Conservation (phyloP, 495 filamentous ascomycete genomes). For the Trichoderma erinaceum region DNA sequence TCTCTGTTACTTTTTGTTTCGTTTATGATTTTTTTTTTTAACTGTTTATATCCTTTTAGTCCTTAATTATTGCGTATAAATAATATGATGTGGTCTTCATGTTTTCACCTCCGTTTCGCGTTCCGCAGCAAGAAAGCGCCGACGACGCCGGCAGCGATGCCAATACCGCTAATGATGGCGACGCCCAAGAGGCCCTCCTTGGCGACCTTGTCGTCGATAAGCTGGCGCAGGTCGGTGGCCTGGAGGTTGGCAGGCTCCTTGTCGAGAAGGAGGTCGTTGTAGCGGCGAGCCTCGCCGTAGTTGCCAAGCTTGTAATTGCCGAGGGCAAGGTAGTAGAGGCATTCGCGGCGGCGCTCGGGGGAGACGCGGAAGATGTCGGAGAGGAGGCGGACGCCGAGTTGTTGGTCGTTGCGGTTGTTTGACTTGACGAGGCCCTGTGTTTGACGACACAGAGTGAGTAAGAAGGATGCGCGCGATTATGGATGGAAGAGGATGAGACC, state of each 20-base stretch:
- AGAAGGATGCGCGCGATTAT: not conserved
- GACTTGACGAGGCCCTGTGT: constrained; percentile 94
- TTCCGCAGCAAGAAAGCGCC: constrained; percentile 74
- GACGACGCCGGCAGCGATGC: constrained; percentile 87
- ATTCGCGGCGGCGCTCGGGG: constrained; percentile 88
- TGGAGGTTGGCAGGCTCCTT: constrained; percentile 87
- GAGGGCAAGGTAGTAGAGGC: constrained; percentile 92
- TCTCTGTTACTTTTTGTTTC: not conserved
- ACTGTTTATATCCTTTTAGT: not conserved
- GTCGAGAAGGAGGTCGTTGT: constrained; percentile 87
- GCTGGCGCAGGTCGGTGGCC: constrained; percentile 68
- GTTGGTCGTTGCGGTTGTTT: constrained; percentile 71
- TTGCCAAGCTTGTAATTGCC: constrained; percentile 98
- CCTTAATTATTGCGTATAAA: no score
- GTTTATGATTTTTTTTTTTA: not conserved
- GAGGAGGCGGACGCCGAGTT: constrained; percentile 87
- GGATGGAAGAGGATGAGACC: constrained; percentile 19
- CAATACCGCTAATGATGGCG: constrained; percentile 92
- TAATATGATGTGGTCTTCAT: not conserved
- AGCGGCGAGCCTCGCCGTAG: constrained; percentile 86
- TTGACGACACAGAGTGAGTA: not conserved
- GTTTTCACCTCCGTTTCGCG: constrained; percentile 27
- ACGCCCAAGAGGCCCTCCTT: constrained; percentile 91
- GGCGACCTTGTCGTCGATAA: constrained; percentile 94
- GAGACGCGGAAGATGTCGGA: constrained; percentile 94